Conservation (phyloP, 345 rosid genomes). For the Hibiscus syriacus region DNA sequence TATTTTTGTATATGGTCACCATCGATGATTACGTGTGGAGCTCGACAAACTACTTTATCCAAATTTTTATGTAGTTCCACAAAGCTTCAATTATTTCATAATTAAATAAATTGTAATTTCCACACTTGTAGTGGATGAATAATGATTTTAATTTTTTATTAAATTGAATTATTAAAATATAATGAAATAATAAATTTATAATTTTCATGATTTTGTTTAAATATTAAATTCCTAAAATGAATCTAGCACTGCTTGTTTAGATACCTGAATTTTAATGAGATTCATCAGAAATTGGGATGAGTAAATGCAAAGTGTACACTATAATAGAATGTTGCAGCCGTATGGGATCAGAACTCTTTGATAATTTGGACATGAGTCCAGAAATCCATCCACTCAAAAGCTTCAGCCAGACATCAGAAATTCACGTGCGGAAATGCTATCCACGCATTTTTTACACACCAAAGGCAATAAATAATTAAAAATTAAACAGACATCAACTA, state of each 20-base stretch:
- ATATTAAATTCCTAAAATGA: background rate
- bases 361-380: background rate
- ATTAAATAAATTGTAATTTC: background rate
- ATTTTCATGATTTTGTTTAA: too few species aligned
- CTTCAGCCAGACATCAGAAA: background rate
- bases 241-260: background rate
- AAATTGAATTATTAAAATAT: too few species aligned
- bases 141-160: too few species aligned
- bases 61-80: background rate
- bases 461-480: background rate
- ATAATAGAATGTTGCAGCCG: background rate
- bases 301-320: background rate
- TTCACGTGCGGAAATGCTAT: background rate
- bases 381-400: background rate
- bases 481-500: background rate
- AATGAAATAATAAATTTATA: too few species aligned
- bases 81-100: background rate
- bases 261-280: background rate
- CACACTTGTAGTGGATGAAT: background rate
- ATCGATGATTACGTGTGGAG: background rate
- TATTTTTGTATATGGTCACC: slow-evolving; percentile 10
- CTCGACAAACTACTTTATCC: background rate
- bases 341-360: background rate
- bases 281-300: background rate
- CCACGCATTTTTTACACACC: background rate